phyloP scores from a whole-genome alignment of 2,329 filamentous ascomycete genomes.

The Exophiala alcalophila region DNA sequence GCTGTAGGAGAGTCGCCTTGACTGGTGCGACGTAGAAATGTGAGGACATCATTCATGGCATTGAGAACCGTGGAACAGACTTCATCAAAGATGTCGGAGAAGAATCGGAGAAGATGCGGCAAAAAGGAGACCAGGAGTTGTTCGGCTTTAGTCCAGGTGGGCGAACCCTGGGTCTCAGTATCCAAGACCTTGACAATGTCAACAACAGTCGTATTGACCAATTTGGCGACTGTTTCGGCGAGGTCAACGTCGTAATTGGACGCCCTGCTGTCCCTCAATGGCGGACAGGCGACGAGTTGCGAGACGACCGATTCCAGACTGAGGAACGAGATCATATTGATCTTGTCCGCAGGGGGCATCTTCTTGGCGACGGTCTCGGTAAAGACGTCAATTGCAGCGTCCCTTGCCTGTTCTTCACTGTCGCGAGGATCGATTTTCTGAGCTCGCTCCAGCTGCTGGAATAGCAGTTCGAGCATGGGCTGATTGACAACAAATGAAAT shows the following conservation, averaged over 20 bases:
- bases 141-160: slow-evolving; percentile 71
- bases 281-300: slow-evolving; percentile 79
- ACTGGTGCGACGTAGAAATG: slow-evolving; percentile 79
- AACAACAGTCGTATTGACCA: slow-evolving; percentile 84
- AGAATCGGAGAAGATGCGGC: slow-evolving; percentile 85
- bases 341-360: slow-evolving; percentile 91
- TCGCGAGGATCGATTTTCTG: slow-evolving; percentile 58
- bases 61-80: slow-evolving; percentile 95
- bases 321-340: slow-evolving; percentile 87
- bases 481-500: slow-evolving; percentile 91
- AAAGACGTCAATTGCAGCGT: slow-evolving; percentile 89
- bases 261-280: slow-evolving; percentile 74
- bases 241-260: slow-evolving; percentile 92
- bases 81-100: slow-evolving; percentile 97
- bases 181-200: slow-evolving; percentile 88
- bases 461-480: slow-evolving; percentile 77
- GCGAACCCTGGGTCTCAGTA: slow-evolving; percentile 57
- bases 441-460: slow-evolving; percentile 80
- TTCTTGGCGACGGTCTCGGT: slow-evolving; percentile 97
- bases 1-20: slow-evolving; percentile 59
- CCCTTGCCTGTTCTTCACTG: slow-evolving; percentile 77
- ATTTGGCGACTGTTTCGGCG: slow-evolving; percentile 88
- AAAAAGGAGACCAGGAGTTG: slow-evolving; percentile 79
- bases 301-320: slow-evolving; percentile 81
- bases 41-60: slow-evolving; percentile 85